These are phyloP conservation scores for Zoysia pacifica DNA, from an alignment of 176 grass and related monocot genomes.

Conservation along the genomic window DNA sequence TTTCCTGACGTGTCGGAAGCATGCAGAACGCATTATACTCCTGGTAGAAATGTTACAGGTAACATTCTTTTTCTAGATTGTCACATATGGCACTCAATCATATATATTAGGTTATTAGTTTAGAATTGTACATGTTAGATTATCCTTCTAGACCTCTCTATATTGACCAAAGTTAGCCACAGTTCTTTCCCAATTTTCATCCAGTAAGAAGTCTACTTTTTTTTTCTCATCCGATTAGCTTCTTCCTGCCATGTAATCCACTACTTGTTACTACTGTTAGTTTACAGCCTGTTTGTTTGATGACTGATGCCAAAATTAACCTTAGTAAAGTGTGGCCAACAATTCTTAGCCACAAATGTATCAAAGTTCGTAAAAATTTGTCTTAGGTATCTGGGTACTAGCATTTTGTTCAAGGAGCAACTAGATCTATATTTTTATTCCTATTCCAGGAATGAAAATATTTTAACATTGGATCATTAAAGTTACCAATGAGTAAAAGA, in stretches of 20 bases:
- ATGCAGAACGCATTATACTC: conserved; percentile 96
- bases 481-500: background rate
- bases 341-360: background rate
- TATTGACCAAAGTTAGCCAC: conserved; percentile 15
- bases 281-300: background rate
- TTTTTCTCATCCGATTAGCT: background rate
- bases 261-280: background rate
- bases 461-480: background rate
- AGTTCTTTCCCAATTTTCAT: background rate
- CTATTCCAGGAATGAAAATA: background rate
- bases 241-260: background rate
- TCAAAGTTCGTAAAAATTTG: background rate
- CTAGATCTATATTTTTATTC: background rate
- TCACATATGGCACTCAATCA: background rate
- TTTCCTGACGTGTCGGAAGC: conserved; percentile 96
- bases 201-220: background rate
- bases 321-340: background rate
- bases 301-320: background rate
- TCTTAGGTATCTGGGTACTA: no score
- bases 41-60: conserved; percentile 99
- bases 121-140: background rate
- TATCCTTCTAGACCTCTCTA: background rate
- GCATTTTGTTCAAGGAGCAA: no score
- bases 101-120: background rate
- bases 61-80: conserved; percentile 9